Evolutionary conservation across 345 rosid genomes (phyloP).

Genomic region (Anastatica hierochuntica): DNA sequence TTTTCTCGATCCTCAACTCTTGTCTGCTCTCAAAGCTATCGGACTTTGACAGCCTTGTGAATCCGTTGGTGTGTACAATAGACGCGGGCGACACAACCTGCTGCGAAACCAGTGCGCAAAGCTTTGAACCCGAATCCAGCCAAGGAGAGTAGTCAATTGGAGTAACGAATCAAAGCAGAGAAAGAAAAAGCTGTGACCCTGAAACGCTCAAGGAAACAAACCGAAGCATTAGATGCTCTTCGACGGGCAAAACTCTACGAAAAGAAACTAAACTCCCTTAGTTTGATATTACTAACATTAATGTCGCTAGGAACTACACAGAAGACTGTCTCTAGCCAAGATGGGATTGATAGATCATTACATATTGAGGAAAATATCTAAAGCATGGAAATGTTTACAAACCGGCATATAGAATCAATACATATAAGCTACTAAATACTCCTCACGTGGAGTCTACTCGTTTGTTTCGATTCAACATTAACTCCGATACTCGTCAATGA

Average conservation of each 20-base stretch:
- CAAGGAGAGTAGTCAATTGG: slow-evolving; percentile 48
- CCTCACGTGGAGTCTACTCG: too few relatives aligned
- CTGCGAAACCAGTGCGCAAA: slow-evolving; percentile 12
- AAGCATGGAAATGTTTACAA: too few relatives aligned
- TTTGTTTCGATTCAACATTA: too few relatives aligned
- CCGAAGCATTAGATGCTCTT: slow-evolving; percentile 81
- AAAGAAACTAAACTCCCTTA: slow-evolving; percentile 47
- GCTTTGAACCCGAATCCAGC: slow-evolving; percentile 21
- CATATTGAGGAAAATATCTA: too few relatives aligned
- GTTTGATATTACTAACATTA: too few relatives aligned
- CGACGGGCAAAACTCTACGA: slow-evolving; percentile 63
- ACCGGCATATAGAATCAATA: too few relatives aligned
- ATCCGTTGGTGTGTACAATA: slow-evolving; percentile 20
- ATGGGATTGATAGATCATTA: too few relatives aligned
- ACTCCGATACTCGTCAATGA: too few relatives aligned
- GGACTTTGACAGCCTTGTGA: slow-evolving; percentile 45
- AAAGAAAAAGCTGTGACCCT: slow-evolving; percentile 64
- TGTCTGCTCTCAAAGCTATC: slow-evolving; percentile 65
- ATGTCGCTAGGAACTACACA: too few relatives aligned
- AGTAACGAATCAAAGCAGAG: slow-evolving; percentile 70
- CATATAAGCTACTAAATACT: too few relatives aligned
- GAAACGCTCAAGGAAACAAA: slow-evolving; percentile 82
- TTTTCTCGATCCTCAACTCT: slow-evolving; percentile 88
- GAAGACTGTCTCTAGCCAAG: too few relatives aligned
- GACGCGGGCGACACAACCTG: slow-evolving; percentile 6